These are phyloP conservation scores for Ganoderma sp. DNA, from an alignment of 1,284 basidiomycete genomes.

Conservation along the genomic window DNA sequence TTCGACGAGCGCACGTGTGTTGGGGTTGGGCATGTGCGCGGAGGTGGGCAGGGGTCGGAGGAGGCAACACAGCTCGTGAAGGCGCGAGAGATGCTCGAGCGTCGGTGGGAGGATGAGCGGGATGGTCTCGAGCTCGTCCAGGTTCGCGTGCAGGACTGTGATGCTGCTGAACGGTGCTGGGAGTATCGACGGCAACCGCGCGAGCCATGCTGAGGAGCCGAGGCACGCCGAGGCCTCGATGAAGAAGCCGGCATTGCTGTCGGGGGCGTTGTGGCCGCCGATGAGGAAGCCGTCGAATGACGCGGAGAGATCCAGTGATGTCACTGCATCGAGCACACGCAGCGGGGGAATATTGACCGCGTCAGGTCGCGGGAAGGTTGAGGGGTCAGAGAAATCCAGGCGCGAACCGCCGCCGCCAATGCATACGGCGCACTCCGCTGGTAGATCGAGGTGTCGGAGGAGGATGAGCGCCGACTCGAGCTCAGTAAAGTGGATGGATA, in stretches of 20 bases:
- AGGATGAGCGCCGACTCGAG: not conserved
- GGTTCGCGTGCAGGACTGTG: not conserved
- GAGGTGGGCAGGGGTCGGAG: too few relatives aligned
- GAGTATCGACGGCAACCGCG: not conserved
- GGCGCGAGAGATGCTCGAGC: not conserved
- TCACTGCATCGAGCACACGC: not conserved
- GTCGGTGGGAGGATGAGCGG: not conserved
- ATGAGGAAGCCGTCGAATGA: not conserved
- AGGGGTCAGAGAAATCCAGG: not conserved
- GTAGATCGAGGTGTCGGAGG: not conserved
- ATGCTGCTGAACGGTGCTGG: not conserved
- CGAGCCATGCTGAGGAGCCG: not conserved
- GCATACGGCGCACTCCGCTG: not conserved
- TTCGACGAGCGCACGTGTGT: not conserved
- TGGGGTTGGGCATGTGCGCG: too few relatives aligned
- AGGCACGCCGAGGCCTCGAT: not conserved
- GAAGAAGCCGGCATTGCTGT: not conserved
- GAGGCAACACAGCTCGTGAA: not conserved
- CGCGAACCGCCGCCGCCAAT: not conserved
- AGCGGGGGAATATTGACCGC: not conserved
- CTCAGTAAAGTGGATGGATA: not conserved
- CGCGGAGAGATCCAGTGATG: not conserved
- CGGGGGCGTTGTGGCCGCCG: not conserved
- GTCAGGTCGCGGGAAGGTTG: not conserved
- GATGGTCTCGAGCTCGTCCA: not conserved